Conservation (phyloP, 1,284 basidiomycete genomes). For the Wallemia mellicola region DNA sequence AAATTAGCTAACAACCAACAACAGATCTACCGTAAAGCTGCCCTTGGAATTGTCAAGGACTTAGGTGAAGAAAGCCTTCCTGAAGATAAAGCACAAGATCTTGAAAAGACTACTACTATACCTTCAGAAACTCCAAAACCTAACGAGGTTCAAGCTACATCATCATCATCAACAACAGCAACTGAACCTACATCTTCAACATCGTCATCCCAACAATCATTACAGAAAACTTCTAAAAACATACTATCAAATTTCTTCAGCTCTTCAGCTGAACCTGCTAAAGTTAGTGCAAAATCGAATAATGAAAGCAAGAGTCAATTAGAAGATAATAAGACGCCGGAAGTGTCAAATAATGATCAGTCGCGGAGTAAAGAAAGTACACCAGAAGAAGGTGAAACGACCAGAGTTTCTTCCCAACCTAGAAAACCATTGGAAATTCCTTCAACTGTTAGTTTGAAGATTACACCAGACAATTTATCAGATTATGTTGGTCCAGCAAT, state of each 20-base stretch:
- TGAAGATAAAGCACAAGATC: slow-evolving; percentile 22
- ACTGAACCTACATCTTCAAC: slow-evolving; percentile 8
- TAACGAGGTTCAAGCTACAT: slow-evolving; percentile 5
- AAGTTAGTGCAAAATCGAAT: slow-evolving; percentile 2
- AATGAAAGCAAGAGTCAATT: too few species aligned
- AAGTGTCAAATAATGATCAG: slow-evolving; percentile 9
- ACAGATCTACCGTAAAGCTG: slow-evolving; percentile 90
- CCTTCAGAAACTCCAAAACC: slow-evolving; percentile 7
- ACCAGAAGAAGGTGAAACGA: slow-evolving; percentile 6
- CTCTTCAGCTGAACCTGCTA: slow-evolving; percentile 3
- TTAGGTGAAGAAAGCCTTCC: slow-evolving; percentile 67
- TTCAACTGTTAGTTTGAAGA: slow-evolving; percentile 39
- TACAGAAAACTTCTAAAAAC: slow-evolving; percentile 5
- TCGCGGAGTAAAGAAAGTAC: slow-evolving; percentile 8
- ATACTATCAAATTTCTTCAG: slow-evolving; percentile 4
- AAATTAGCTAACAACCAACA: neutral
- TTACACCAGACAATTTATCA: slow-evolving; percentile 62
- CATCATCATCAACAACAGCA: slow-evolving; percentile 9
- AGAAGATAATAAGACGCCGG: too few species aligned
- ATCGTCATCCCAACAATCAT: slow-evolving; percentile 9
- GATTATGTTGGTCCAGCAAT: slow-evolving; percentile 89
- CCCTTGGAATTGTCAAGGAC: slow-evolving; percentile 68
- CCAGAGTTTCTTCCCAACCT: slow-evolving; percentile 35
- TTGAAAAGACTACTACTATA: slow-evolving; percentile 5
- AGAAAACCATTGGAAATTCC: slow-evolving; percentile 61